These are phyloP conservation scores for Mrakiaceae sp. DNA, from an alignment of 1,284 basidiomycete genomes.

Conservation along the genomic window DNA sequence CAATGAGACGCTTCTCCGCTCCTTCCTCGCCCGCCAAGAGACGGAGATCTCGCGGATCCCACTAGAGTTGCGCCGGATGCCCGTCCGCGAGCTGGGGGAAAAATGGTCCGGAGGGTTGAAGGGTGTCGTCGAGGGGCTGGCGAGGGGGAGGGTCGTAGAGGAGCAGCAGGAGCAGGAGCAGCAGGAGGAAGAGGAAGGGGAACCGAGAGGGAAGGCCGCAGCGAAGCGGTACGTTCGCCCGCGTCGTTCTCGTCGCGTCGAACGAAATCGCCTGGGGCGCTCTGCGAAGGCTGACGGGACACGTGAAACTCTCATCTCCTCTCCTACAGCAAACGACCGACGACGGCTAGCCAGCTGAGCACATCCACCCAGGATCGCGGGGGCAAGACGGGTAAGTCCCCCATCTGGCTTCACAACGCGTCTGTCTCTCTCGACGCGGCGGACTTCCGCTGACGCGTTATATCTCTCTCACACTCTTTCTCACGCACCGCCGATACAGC, in stretches of 20 bases:
- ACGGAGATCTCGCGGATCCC: constrained; percentile 34
- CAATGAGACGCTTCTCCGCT: constrained; percentile 26
- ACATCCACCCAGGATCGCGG: not conserved
- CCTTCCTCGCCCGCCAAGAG: constrained; percentile 30
- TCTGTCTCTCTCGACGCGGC: not conserved
- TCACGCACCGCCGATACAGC: not conserved
- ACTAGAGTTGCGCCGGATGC: constrained; percentile 29
- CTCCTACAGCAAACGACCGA: constrained; percentile 4
- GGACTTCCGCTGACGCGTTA: not conserved
- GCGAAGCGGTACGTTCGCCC: no score
- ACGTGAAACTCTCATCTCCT: not conserved
- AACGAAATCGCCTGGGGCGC: no score
- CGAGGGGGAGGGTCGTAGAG: constrained; percentile 27
- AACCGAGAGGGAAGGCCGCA: no score
- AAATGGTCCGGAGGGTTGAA: constrained; percentile 31
- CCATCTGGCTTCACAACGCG: no score
- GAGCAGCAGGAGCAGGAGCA: constrained; percentile 21
- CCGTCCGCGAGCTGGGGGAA: constrained; percentile 29
- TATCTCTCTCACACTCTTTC: not conserved
- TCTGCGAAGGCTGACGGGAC: no score
- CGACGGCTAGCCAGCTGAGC: constrained; percentile 1
- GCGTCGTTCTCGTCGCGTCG: no score
- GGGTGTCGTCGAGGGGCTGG: constrained; percentile 20
- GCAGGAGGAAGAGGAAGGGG: constrained; percentile 20
- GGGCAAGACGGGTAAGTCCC: not conserved